A percentile compares a stretch with the other conserved stretches of the same genome.
These are phyloP conservation scores for Chondrostereum purpureum DNA, from an alignment of 1,284 basidiomycete species.

Conservation along the genomic window DNA sequence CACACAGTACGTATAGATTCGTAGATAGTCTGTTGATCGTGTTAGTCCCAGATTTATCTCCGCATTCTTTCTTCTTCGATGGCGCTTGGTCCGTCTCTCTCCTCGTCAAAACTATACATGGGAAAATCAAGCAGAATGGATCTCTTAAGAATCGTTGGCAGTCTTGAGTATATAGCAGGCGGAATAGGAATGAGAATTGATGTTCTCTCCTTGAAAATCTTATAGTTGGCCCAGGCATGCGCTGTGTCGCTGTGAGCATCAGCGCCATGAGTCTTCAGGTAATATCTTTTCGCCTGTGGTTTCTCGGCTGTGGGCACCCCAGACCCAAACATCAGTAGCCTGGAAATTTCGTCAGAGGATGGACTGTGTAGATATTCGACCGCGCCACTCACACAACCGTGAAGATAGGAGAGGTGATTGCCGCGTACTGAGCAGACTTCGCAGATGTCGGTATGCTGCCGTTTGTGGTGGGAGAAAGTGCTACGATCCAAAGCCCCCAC, in stretches of 20 bases:
- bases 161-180: conserved; percentile 45
- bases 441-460: conserved; percentile 35
- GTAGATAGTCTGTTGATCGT: too few relatives aligned
- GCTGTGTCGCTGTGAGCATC: conserved; percentile 21
- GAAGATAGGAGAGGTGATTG: conserved; percentile 59
- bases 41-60: too few relatives aligned
- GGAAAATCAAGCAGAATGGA: conserved; percentile 60
- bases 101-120: conserved; percentile 54
- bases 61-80: conserved; percentile 42
- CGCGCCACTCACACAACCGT: conserved; percentile 46
- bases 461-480: conserved; percentile 50
- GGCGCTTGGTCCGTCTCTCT: conserved; percentile 41
- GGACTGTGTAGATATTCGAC: background rate
- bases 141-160: conserved; percentile 53
- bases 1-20: too few relatives aligned
- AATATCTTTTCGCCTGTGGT: conserved; percentile 61
- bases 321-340: conserved; percentile 60
- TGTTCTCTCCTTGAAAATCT: conserved; percentile 51
- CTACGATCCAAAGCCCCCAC: conserved; percentile 69
- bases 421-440: conserved; percentile 49
- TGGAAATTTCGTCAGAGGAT: conserved; percentile 16
- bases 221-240: conserved; percentile 50
- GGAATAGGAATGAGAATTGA: conserved; percentile 66
- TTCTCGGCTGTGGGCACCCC: conserved; percentile 72
- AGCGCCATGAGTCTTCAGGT: conserved; percentile 46